Conservation (phyloP, 192 early-diverging fungal genomes). For the Coemansia sp. region DNA sequence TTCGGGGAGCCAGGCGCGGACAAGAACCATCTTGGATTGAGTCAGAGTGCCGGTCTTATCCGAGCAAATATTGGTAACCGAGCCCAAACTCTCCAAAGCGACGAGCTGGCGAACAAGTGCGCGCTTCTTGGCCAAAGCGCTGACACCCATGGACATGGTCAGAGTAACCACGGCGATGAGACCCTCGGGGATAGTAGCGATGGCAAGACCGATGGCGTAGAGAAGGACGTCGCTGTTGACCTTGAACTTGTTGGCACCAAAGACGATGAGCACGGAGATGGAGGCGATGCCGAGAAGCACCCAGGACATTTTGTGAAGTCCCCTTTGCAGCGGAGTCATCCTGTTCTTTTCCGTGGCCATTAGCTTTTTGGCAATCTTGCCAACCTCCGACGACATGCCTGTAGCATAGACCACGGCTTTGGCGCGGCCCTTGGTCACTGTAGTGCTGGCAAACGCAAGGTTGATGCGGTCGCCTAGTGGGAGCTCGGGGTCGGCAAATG, state of each 20-base stretch:
- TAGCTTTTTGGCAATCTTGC: conserved; percentile 86
- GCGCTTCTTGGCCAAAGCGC: conserved; percentile 80
- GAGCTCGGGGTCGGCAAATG: conserved; percentile 68
- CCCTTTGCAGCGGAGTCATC: conserved; percentile 69
- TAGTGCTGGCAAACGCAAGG: conserved; percentile 88
- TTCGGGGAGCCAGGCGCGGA: conserved; percentile 77
- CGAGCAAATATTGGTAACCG: conserved; percentile 94
- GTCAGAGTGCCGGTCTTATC: conserved; percentile 96
- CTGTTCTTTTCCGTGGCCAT: conserved; percentile 58
- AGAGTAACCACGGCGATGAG: conserved; percentile 93
- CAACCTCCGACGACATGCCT: conserved; percentile 90
- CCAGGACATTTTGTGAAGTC: conserved; percentile 76
- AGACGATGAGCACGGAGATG: conserved; percentile 79
- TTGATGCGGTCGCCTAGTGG: conserved; percentile 93
- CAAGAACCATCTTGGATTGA: conserved; percentile 93
- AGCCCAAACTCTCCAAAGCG: conserved; percentile 88
- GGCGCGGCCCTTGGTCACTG: conserved; percentile 85
- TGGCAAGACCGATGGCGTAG: conserved; percentile 84
- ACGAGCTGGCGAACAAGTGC: conserved; percentile 90
- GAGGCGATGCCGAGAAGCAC: conserved; percentile 74
- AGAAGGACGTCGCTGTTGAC: conserved; percentile 63
- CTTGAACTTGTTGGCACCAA: conserved; percentile 71
- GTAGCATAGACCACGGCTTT: conserved; percentile 87
- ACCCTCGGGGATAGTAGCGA: conserved; percentile 96
- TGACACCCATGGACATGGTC: conserved; percentile 92